Percentiles rank a stretch among this genome's conserved stretches.
phyloP scores from a whole-genome alignment of 179 eudicot species.

The Heliamphora pulchella region DNA sequence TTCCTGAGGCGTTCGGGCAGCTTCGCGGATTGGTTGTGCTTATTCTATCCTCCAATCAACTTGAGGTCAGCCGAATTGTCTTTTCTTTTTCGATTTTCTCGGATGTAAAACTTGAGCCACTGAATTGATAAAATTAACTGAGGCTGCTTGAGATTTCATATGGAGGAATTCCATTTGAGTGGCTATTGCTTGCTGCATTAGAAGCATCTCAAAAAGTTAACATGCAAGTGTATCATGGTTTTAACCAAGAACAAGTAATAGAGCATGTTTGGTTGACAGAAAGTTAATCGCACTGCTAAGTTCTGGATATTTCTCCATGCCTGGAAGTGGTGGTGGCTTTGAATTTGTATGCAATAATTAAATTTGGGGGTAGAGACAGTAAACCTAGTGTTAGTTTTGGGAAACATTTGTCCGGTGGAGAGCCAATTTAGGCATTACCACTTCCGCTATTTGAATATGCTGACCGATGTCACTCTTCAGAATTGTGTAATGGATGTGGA shows the following conservation, averaged over 20 bases:
- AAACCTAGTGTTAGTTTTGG: not conserved
- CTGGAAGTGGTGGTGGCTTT: not conserved
- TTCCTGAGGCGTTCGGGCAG: constrained; percentile 78
- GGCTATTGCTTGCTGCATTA: not conserved
- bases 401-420: not conserved
- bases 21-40: constrained; percentile 42
- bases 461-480: not conserved
- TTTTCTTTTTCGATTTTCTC: not conserved
- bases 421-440: not conserved
- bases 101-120: not conserved
- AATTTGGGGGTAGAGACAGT: not conserved
- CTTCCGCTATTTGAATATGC: not conserved
- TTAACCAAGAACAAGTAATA: not conserved
- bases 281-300: not conserved
- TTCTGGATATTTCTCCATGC: not conserved
- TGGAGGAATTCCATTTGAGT: not conserved
- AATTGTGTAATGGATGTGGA: not conserved
- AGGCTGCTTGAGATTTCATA: not conserved
- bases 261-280: not conserved
- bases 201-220: not conserved
- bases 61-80: constrained; percentile 45
- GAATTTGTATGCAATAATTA: not conserved
- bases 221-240: not conserved
- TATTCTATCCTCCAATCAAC: constrained; percentile 68
- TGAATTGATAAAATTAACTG: not conserved